Evolutionary conservation across 1,139 yeast species (phyloP).

Genomic region (Diutina ranongensis): DNA sequence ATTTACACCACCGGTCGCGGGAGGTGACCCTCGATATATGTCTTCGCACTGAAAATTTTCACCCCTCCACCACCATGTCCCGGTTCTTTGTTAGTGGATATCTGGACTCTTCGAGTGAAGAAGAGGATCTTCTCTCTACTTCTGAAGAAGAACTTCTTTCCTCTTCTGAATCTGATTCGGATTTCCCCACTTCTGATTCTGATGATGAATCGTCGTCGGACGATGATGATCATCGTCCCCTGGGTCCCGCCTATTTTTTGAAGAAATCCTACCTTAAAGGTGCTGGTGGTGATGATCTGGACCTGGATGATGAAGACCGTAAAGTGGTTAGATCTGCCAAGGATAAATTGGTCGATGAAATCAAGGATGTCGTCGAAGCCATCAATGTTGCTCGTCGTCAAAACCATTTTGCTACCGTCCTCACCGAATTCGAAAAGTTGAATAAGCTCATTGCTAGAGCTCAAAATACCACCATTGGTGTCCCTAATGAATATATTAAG

Average conservation of each 20-base stretch:
- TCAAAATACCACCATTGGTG: conserved; percentile 59
- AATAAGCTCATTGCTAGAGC: conserved; percentile 57
- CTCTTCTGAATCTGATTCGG: conserved; percentile 30
- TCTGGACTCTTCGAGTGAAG: conserved; percentile 63
- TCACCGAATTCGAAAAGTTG: conserved; percentile 69
- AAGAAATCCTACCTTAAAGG: conserved; percentile 43
- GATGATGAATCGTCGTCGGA: conserved; percentile 29
- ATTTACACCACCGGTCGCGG: too few relatives aligned
- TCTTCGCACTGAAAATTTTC: conserved; percentile 5
- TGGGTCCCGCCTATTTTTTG: conserved; percentile 48
- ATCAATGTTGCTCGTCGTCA: conserved; percentile 61
- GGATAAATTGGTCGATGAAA: conserved; percentile 84
- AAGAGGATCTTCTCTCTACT: conserved; percentile 61
- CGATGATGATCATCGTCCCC: conserved; percentile 30
- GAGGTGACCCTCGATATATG: too few relatives aligned
- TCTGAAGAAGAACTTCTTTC: conserved; percentile 55
- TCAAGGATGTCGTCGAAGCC: conserved; percentile 54
- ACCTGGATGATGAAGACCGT: conserved; percentile 48
- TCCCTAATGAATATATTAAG: conserved; percentile 64
- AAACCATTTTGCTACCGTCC: conserved; percentile 73
- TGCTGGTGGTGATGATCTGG: conserved; percentile 39
- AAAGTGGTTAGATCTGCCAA: conserved; percentile 88
- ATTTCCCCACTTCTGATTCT: conserved; percentile 13
- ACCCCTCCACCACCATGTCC: conserved; percentile 35
- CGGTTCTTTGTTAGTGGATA: conserved; percentile 64